phyloP scores from a whole-genome alignment of 2,329 filamentous ascomycete genomes.

The Lasiodiplodia hormozganensis region DNA sequence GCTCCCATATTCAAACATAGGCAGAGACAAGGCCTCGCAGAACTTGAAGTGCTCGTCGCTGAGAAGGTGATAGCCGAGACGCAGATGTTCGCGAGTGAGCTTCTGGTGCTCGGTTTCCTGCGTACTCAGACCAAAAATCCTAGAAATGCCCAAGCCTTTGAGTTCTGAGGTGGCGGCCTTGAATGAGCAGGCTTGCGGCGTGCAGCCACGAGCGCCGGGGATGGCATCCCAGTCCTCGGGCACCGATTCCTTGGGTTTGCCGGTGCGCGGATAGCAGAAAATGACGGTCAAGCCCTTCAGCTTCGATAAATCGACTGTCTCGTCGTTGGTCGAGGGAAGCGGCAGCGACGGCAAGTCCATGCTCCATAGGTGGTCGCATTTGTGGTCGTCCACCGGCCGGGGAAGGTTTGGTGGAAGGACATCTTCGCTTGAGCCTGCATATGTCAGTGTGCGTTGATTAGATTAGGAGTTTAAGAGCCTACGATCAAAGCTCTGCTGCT shows the following conservation, averaged over 20 bases:
- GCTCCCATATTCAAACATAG: constrained; percentile 50
- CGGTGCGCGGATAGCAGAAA: constrained; percentile 53
- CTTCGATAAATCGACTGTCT: constrained; percentile 41
- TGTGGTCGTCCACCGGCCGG: constrained; percentile 49
- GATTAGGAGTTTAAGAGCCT: neutral
- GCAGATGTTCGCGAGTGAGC: constrained; percentile 47
- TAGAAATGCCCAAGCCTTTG: constrained; percentile 38
- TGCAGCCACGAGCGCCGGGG: constrained; percentile 53
- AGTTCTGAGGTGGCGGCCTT: constrained; percentile 44
- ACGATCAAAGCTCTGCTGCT: neutral
- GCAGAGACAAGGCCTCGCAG: constrained; percentile 46
- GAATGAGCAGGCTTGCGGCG: constrained; percentile 54
- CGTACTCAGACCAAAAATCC: constrained; percentile 50
- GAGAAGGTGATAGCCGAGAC: constrained; percentile 51
- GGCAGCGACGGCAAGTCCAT: constrained; percentile 38
- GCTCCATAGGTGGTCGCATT: constrained; percentile 48
- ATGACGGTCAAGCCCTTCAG: constrained; percentile 48
- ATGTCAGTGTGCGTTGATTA: neutral
- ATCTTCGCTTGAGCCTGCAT: constrained; percentile 10
- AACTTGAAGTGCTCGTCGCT: constrained; percentile 48
- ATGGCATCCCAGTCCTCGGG: constrained; percentile 52
- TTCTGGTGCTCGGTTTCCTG: constrained; percentile 51
- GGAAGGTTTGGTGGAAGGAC: constrained; percentile 45
- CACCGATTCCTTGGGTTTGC: constrained; percentile 49
- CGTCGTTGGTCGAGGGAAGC: constrained; percentile 44